These are phyloP conservation scores for Penicillium hordei DNA, from an alignment of 2,329 filamentous ascomycete genomes.

Conservation along the genomic window DNA sequence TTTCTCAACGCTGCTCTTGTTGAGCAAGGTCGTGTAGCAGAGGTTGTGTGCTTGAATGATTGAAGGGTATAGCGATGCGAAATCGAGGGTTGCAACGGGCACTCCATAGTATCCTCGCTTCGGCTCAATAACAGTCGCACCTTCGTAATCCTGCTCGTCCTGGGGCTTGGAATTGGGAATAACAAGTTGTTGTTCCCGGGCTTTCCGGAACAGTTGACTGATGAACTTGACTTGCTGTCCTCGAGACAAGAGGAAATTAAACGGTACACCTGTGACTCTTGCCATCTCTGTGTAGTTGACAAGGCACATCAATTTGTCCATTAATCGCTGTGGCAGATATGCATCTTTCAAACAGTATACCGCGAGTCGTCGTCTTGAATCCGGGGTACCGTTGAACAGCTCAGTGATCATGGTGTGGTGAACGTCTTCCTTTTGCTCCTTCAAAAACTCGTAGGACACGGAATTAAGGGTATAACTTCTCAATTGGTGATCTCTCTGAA, in stretches of 20 bases:
- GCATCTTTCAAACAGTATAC: conserved; percentile 98
- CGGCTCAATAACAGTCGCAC: conserved; percentile 96
- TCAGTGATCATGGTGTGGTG: conserved; percentile 99
- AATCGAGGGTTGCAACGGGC: conserved; percentile 95
- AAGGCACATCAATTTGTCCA: conserved; percentile 98
- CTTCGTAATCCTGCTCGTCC: conserved; percentile 88
- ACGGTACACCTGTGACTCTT: conserved; percentile 96
- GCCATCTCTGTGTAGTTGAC: conserved; percentile 99
- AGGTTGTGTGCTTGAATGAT: conserved; percentile 99
- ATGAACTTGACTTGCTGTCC: conserved; percentile 98
- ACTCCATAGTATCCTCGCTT: conserved; percentile 91
- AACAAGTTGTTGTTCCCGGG: conserved; percentile 86
- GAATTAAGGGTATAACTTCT: conserved; percentile 97
- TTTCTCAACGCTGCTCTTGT: conserved; percentile 73
- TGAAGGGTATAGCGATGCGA: conserved; percentile 95
- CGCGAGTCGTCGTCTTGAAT: conserved; percentile 84
- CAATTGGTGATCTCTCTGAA: conserved; percentile 91
- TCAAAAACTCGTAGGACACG: conserved; percentile 89
- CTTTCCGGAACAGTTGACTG: conserved; percentile 94
- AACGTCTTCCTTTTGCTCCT: conserved; percentile 98
- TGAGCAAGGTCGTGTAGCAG: conserved; percentile 92
- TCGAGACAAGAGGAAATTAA: conserved; percentile 87
- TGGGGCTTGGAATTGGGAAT: conserved; percentile 81
- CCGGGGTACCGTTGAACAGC: conserved; percentile 91
- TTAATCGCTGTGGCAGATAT: conserved; percentile 86